Evolutionary conservation across 352 stramenopile genomes (phyloP).

Genomic region (Phytophthora fragariae): DNA sequence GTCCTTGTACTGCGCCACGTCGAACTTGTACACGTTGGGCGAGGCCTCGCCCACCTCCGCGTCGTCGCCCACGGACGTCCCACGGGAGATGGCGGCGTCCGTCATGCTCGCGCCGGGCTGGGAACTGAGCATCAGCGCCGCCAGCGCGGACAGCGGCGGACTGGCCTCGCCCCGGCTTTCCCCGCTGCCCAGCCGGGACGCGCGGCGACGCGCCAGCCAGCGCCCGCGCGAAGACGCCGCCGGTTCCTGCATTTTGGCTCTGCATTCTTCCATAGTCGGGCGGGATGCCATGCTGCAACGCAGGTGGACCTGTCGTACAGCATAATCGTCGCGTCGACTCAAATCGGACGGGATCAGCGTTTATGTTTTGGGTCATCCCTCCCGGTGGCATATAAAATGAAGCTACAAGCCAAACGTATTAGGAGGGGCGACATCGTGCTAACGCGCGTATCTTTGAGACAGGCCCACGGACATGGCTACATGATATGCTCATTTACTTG

Average conservation of each 20-base stretch:
- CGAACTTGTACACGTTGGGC: slow-evolving; percentile 79
- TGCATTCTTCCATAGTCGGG: slow-evolving; percentile 29
- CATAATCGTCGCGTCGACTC: not conserved
- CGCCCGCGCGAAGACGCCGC: slow-evolving; percentile 23
- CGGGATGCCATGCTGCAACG: not conserved
- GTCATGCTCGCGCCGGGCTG: slow-evolving; percentile 31
- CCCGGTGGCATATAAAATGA: not conserved
- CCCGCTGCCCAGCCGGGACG: slow-evolving; percentile 24
- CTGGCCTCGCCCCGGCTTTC: slow-evolving; percentile 26
- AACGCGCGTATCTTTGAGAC: not conserved
- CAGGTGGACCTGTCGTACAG: not conserved
- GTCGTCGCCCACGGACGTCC: slow-evolving; percentile 48
- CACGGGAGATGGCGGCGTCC: slow-evolving; percentile 34
- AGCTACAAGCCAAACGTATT: not conserved
- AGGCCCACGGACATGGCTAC: not conserved
- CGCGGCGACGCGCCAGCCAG: slow-evolving; percentile 33
- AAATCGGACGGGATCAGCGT: not conserved
- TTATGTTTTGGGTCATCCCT: not conserved
- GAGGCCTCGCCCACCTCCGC: slow-evolving; percentile 18
- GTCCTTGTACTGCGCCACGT: slow-evolving; percentile 82
- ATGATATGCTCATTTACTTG: not conserved
- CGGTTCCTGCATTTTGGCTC: slow-evolving; percentile 28
- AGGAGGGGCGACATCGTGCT: not conserved
- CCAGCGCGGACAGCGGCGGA: slow-evolving; percentile 24
- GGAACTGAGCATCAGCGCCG: slow-evolving; percentile 34